Conservation (phyloP, 768 basidiomycete species). For the Collybia mongolica region DNA sequence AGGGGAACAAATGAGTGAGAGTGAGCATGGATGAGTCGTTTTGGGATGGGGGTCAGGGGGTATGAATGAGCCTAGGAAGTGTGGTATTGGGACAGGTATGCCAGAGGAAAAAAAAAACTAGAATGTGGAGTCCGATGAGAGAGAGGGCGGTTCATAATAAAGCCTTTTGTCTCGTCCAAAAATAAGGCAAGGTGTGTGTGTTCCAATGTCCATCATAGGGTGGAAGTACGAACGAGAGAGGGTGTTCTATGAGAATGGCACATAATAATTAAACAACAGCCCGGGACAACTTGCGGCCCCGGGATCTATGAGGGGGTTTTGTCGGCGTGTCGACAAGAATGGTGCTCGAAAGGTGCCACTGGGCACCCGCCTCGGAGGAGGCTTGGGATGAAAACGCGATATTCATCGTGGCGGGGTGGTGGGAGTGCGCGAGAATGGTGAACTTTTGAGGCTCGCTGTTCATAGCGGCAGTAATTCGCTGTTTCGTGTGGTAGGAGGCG, state of each 20-base stretch:
- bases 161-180: slow-evolving; percentile 11
- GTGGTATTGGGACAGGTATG: slow-evolving; percentile 6
- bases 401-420: slow-evolving; percentile 10
- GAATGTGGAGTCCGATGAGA: slow-evolving; percentile 10
- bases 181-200: slow-evolving; percentile 5
- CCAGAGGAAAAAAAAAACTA: slow-evolving; percentile 4
- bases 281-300: slow-evolving; percentile 43
- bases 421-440: slow-evolving; percentile 20
- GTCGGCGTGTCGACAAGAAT: slow-evolving; percentile 12
- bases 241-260: slow-evolving; percentile 9
- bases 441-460: slow-evolving; percentile 15
- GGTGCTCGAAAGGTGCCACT: slow-evolving; percentile 20
- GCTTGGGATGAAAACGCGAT: slow-evolving; percentile 13
- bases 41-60: slow-evolving; percentile 3
- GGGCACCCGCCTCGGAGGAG: slow-evolving; percentile 17
- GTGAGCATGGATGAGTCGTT: slow-evolving; percentile 5
- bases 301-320: slow-evolving; percentile 35
- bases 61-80: not conserved
- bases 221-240: slow-evolving; percentile 2
- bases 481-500: slow-evolving; percentile 20
- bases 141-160: slow-evolving; percentile 11
- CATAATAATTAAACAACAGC: slow-evolving; percentile 8
- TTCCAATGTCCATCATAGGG: slow-evolving; percentile 6
- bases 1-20: slow-evolving; percentile 1
- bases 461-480: slow-evolving; percentile 4